Base-by-base conservation (phyloP, 345 rosid genomes). In the Isatis tinctoria region DNA sequence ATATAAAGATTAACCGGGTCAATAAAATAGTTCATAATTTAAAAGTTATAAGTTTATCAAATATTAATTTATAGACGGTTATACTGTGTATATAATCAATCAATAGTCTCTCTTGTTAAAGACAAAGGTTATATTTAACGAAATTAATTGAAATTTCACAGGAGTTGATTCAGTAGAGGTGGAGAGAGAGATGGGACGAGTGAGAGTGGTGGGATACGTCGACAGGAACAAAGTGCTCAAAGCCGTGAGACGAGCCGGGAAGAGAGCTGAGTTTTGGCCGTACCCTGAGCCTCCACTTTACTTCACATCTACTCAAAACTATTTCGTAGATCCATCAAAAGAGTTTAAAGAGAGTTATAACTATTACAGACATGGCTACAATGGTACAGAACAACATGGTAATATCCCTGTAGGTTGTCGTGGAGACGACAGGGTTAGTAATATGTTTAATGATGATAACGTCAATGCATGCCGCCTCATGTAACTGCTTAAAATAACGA, bases 231-330 rank as follows among this genome's bases (percentile, higher is more conserved):
- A 91, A 82, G 91, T 93, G 39, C 80, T 93, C 10, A 89, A 87
- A 80, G 82, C 85, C 14, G 96, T 91, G 74, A 86, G 98, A 61
- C 87, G 97, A 73, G 83, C 86, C 0, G 96, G 98, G n/a, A 91
- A 91, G 80, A 85, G 94, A 78, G 98, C 94, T 0, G 98, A 93
- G 74, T 93, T 93, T 76, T 93, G 94, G 94, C 98, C 97, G 0
- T 91, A 88, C 76, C 97, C 98, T 1, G 63, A 93, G n/a, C 82
- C 82, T 10, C 96, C 98, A 2, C 74, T 89, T 67, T 90, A 90
- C 89, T 93, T 90, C 83, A 93, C 96, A 28, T 69, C 89, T 0
- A 37, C 91, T 14, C 77, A 60, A 30, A 27, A 85, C 52, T 93
- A 93, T 69, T 93, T 84, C 80, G 81, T 67, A 53, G 98, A 93